phyloP scores from a whole-genome alignment of 148 eudicot genomes.

The Amaranthus palmeri region DNA sequence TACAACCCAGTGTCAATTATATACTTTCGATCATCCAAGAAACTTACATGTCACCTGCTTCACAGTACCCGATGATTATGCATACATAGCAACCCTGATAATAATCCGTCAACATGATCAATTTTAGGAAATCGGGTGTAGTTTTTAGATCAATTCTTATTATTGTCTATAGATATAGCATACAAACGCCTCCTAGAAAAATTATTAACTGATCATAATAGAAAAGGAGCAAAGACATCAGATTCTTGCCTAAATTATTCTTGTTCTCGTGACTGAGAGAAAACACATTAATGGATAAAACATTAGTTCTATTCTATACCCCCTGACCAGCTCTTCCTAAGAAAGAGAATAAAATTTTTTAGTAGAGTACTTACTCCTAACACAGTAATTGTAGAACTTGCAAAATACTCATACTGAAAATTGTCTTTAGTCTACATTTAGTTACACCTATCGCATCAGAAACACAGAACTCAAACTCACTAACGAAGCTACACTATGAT shows the following conservation, averaged over 20 bases:
- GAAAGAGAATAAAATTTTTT: no score
- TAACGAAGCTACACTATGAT: no score
- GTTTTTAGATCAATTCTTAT: conserved; percentile 6
- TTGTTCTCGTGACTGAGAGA: no score
- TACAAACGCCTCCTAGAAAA: not conserved
- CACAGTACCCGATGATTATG: conserved; percentile 89
- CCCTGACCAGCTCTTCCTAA: no score
- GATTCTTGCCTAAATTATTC: not conserved
- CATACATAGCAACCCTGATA: conserved; percentile 98
- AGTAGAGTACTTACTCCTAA: no score
- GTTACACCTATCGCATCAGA: no score
- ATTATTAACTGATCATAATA: not conserved
- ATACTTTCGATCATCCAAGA: conserved; percentile 6
- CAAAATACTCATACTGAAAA: no score
- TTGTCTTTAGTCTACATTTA: no score
- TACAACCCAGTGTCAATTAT: not conserved
- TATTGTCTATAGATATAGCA: not conserved
- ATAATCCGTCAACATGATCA: conserved; percentile 18
- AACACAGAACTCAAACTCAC: no score
- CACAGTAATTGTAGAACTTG: no score
- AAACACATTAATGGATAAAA: no score
- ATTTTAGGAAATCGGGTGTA: not conserved
- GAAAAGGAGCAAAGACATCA: not conserved
- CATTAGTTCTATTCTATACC: no score
- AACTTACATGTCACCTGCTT: conserved; percentile 99